phyloP scores from a whole-genome alignment of 768 basidiomycete species.

The Trametes punicea region DNA sequence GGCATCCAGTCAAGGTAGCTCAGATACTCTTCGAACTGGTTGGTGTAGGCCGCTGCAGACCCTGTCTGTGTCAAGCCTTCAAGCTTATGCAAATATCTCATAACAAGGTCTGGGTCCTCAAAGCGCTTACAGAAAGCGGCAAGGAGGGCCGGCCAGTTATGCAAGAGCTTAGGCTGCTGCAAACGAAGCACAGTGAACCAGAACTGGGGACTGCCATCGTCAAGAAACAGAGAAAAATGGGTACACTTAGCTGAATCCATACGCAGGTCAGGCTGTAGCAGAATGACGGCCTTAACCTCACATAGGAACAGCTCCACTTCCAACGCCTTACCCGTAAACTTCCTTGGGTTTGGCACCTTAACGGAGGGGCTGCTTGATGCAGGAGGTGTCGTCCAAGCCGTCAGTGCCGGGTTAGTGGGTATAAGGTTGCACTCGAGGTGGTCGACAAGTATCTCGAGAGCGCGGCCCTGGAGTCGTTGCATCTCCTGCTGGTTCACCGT shows the following conservation, averaged over 20 bases:
- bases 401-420: too few species aligned
- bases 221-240: constrained; percentile 1
- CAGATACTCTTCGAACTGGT: constrained; percentile 28
- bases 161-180: neutral
- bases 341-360: constrained; percentile 1
- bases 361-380: neutral
- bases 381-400: neutral
- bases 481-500: too few species aligned
- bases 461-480: too few species aligned
- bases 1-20: constrained; percentile 31
- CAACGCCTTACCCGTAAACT: constrained; percentile 1
- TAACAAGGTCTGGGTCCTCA: constrained; percentile 4
- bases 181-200: constrained; percentile 1
- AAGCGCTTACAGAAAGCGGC: neutral
- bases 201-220: constrained; percentile 2
- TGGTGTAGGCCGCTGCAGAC: constrained; percentile 29
- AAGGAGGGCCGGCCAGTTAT: neutral
- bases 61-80: constrained; percentile 32
- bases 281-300: neutral
- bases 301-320: constrained; percentile 5
- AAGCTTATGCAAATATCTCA: constrained; percentile 21
- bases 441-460: too few species aligned
- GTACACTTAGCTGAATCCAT: constrained; percentile 4
- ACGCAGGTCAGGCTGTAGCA: neutral
- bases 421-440: too few species aligned